Evolutionary conservation across 352 stramenopile species (phyloP).

Genomic region (Globisporangium cederbergense): DNA sequence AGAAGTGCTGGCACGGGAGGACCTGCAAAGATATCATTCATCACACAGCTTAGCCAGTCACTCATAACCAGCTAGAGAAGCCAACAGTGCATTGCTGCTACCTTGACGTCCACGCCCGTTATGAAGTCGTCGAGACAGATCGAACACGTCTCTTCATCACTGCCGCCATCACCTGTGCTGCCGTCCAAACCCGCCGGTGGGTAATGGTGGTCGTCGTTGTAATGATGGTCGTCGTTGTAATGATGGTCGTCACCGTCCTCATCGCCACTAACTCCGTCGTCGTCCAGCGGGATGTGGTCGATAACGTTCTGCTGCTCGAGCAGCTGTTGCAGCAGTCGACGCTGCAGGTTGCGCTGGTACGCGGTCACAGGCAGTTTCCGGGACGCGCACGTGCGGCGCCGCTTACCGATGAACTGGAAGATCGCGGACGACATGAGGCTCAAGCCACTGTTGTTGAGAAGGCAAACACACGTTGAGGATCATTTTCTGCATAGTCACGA

Average conservation of each 20-base stretch:
- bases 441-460: constrained; percentile 31
- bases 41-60: neutral
- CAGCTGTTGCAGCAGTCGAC: constrained; percentile 39
- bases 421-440: constrained; percentile 64
- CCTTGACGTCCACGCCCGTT: constrained; percentile 52
- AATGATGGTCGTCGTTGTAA: neutral
- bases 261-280: constrained; percentile 9
- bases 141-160: constrained; percentile 33
- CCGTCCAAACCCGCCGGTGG: neutral
- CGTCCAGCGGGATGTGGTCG: constrained; percentile 40
- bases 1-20: constrained; percentile 84
- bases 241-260: constrained; percentile 7
- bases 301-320: constrained; percentile 44
- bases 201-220: neutral
- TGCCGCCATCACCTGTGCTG: neutral
- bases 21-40: constrained; percentile 25
- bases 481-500: neutral
- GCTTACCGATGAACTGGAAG: constrained; percentile 62
- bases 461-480: neutral
- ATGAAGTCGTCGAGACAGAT: constrained; percentile 82
- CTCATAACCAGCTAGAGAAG: neutral
- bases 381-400: constrained; percentile 44
- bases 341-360: constrained; percentile 53
- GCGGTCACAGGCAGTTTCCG: constrained; percentile 55
- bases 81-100: constrained; percentile 2